Evolutionary conservation across 805 yeast species (phyloP), one percentile per base, ranked within the genome.

Genomic region (Candida boleticola): DNA sequence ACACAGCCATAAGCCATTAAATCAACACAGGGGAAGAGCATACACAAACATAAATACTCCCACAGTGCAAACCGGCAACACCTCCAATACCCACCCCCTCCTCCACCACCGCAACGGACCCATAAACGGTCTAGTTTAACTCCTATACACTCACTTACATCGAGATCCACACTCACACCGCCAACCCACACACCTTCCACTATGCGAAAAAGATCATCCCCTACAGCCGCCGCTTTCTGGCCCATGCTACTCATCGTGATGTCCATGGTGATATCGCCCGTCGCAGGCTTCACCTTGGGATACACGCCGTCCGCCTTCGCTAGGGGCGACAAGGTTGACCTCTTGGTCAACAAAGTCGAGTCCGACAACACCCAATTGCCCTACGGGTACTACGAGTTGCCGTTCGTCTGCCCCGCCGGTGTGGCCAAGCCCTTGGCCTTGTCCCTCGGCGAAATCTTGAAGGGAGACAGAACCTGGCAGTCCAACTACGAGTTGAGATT

Each of bases 381-480:
- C 1, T 85, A 71, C 56, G 80, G 85, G 0, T 89, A 86, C 60
- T 81, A 84, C 60, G 86, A 82, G 43, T 67, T 89, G 39, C 88
- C 87, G 1, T 89, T 88, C 58, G 82, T 86, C 2, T 89, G 96
- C 61, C 88, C 92, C 0, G 80, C 85, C 7, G 53, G 55, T 5
- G 55, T 66, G 4, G 68, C 78, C n/a, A 77, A 77, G 44, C 82
- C 86, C 2, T 63, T 84, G 16, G 83, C 82, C 49, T 59, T 86
- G 35, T 83, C 89, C 4, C 59, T 89, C 18, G 87, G 89, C 13
- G 92, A 86, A 52, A 81, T 89, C 16, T 68, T 89, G 41, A 72
- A 83, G 40, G 96, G 96, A 11, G 96, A 89, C 55, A 66, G 95
- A 40, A 77, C 84, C 38, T 81, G 86, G 83, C 80, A 77, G 47